phyloP scores from a whole-genome alignment of 2,329 filamentous ascomycete species.

The Botrytis medusae region DNA sequence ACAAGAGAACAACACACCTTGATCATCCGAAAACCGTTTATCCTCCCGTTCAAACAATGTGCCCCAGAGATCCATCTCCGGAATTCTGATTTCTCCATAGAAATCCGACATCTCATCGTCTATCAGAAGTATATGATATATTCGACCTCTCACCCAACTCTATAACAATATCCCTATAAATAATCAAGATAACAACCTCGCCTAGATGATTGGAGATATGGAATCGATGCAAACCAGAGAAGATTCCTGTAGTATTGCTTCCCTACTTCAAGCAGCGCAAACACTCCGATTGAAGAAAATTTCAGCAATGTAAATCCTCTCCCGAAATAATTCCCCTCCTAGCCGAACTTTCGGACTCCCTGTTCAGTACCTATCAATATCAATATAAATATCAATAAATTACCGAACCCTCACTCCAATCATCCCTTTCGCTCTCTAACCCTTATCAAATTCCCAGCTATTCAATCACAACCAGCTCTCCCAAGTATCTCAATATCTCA shows the following conservation, averaged over 20 bases:
- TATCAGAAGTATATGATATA: neutral
- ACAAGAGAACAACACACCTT: neutral
- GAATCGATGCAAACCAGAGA: neutral
- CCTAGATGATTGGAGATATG: neutral
- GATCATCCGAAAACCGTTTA: neutral
- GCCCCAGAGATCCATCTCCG: neutral
- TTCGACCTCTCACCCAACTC: neutral
- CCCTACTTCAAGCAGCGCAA: neutral
- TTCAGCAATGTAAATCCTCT: fast-evolving
- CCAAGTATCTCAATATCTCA: neutral
- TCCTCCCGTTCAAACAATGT: neutral
- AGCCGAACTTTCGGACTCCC: neutral
- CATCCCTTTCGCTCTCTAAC: neutral
- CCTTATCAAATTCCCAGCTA: neutral
- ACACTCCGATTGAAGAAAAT: neutral
- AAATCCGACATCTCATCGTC: neutral
- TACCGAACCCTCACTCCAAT: neutral
- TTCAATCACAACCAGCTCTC: neutral
- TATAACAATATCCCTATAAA: neutral
- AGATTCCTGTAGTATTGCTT: neutral
- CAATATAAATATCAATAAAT: neutral
- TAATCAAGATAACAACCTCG: neutral
- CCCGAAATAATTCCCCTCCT: neutral
- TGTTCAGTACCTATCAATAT: neutral
- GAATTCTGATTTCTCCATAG: neutral